These are phyloP conservation scores for Trypanosoma vivax DNA, from an alignment of 208 protist genomes.

Conservation along the genomic window DNA sequence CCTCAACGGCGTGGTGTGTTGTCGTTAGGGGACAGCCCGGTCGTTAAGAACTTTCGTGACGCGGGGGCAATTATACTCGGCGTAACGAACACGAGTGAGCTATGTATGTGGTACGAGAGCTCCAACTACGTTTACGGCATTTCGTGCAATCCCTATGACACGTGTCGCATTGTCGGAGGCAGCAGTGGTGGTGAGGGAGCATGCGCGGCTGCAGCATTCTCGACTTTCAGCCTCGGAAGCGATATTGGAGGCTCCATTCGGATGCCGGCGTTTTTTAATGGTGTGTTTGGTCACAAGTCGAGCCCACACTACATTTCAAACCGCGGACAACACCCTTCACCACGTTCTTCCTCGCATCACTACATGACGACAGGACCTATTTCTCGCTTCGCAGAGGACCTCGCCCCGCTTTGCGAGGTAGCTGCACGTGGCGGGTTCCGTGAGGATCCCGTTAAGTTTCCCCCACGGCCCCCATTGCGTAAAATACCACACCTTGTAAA, in stretches of 20 bases:
- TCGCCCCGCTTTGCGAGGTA: slow-evolving; percentile 64
- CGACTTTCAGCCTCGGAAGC: slow-evolving; percentile 78
- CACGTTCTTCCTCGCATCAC: slow-evolving; percentile 63
- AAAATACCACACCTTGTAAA: slow-evolving; percentile 29
- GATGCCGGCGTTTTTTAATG: slow-evolving; percentile 88
- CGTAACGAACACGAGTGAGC: slow-evolving; percentile 85
- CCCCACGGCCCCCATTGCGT: slow-evolving; percentile 51
- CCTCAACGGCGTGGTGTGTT: slow-evolving; percentile 39
- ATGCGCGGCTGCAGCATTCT: slow-evolving; percentile 69
- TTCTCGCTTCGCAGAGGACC: slow-evolving; percentile 76
- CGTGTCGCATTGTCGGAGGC: slow-evolving; percentile 72
- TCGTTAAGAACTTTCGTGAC: slow-evolving; percentile 78
- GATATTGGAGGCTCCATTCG: slow-evolving; percentile 89
- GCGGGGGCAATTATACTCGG: slow-evolving; percentile 89
- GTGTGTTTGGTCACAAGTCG: slow-evolving; percentile 85
- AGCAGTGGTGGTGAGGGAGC: slow-evolving; percentile 83
- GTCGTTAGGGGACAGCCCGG: slow-evolving; percentile 50
- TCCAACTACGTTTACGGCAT: slow-evolving; percentile 87
- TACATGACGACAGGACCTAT: slow-evolving; percentile 84
- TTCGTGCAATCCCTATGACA: slow-evolving; percentile 87
- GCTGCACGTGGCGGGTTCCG: slow-evolving; percentile 73
- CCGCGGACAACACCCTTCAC: slow-evolving; percentile 68
- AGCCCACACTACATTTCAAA: slow-evolving; percentile 82
- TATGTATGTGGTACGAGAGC: slow-evolving; percentile 88
- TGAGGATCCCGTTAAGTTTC: slow-evolving; percentile 50